Percentiles rank a stretch among this genome's conserved stretches.
These are phyloP conservation scores for Plasmodium sp. DNA, from an alignment of 169 alveolate genomes.

Conservation along the genomic window DNA sequence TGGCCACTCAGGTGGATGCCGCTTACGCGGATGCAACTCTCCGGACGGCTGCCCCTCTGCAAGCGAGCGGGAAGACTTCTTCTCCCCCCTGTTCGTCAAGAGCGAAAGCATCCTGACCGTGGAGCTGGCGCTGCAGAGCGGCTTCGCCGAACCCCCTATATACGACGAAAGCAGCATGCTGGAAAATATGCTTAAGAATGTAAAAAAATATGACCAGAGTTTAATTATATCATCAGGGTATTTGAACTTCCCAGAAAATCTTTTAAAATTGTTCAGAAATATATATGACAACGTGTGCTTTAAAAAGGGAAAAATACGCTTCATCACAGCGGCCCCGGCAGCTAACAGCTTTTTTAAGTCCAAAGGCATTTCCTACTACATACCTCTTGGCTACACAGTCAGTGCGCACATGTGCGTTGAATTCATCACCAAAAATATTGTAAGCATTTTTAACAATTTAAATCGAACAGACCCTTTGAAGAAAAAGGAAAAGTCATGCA, in stretches of 20 bases:
- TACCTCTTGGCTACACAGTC: slow-evolving; percentile 37
- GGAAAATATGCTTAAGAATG: slow-evolving; percentile 76
- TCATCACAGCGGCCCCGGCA: slow-evolving; percentile 84
- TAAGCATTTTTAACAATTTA: slow-evolving; percentile 30
- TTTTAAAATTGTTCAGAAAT: slow-evolving; percentile 74
- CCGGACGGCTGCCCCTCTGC: background rate
- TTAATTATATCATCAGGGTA: slow-evolving; percentile 82
- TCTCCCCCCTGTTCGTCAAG: slow-evolving; percentile 35
- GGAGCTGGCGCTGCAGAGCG: slow-evolving; percentile 77
- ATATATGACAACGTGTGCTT: slow-evolving; percentile 47
- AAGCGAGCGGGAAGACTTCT: slow-evolving; percentile 3
- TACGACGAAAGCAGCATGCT: slow-evolving; percentile 79
- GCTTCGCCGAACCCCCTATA: slow-evolving; percentile 83
- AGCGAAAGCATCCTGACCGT: slow-evolving; percentile 21
- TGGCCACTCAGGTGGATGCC: background rate
- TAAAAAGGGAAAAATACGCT: slow-evolving; percentile 65
- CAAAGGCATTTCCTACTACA: slow-evolving; percentile 61
- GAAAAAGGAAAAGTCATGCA: background rate
- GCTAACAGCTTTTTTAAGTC: slow-evolving; percentile 82
- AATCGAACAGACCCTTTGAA: background rate
- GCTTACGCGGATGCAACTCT: background rate
- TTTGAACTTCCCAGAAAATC: slow-evolving; percentile 81
- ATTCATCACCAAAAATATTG: slow-evolving; percentile 33
- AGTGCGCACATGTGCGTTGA: slow-evolving; percentile 62
- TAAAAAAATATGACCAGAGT: slow-evolving; percentile 75